A percentile compares a stretch with the other conserved stretches of the same genome.
Conservation (phyloP, 306 rosid species). For the Lathyrus oleraceus region DNA sequence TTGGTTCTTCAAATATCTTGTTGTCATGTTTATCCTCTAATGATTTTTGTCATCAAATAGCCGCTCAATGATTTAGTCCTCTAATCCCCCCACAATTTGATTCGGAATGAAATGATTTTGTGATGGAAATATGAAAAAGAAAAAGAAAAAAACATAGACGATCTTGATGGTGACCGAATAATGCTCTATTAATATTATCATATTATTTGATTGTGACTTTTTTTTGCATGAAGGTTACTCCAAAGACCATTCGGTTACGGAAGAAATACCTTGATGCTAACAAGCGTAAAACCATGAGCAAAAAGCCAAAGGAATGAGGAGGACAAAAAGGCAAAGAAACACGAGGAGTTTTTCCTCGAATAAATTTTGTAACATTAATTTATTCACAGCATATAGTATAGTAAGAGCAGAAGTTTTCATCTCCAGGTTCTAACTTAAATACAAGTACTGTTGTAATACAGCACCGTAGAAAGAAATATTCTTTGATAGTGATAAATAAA, state of each 20-base stretch:
- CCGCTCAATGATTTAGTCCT: background rate
- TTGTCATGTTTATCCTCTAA: background rate
- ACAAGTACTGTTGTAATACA: constrained; percentile 34
- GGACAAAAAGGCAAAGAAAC: constrained; percentile 49
- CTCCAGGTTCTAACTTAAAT: constrained; percentile 30
- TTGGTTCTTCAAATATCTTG: constrained; percentile 6
- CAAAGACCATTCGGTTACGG: constrained; percentile 81
- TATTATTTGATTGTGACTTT: background rate
- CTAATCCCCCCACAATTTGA: background rate
- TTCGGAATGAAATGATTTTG: background rate
- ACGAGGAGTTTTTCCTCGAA: constrained; percentile 36
- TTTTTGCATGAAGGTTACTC: constrained; percentile 71
- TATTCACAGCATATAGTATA: constrained; percentile 24
- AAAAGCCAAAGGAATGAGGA: constrained; percentile 66
- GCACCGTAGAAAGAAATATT: constrained; percentile 29
- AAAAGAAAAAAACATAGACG: background rate
- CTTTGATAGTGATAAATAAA: constrained; percentile 35
- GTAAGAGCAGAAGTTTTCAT: constrained; percentile 29
- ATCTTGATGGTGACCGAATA: background rate
- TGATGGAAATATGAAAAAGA: background rate
- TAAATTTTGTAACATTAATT: constrained; percentile 43
- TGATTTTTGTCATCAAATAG: background rate
- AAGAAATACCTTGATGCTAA: constrained; percentile 85
- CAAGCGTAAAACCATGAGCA: constrained; percentile 92
- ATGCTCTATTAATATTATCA: background rate